These are phyloP conservation scores for Botrytis hyacinthi DNA, from an alignment of 2,329 filamentous ascomycete genomes.

Conservation along the genomic window DNA sequence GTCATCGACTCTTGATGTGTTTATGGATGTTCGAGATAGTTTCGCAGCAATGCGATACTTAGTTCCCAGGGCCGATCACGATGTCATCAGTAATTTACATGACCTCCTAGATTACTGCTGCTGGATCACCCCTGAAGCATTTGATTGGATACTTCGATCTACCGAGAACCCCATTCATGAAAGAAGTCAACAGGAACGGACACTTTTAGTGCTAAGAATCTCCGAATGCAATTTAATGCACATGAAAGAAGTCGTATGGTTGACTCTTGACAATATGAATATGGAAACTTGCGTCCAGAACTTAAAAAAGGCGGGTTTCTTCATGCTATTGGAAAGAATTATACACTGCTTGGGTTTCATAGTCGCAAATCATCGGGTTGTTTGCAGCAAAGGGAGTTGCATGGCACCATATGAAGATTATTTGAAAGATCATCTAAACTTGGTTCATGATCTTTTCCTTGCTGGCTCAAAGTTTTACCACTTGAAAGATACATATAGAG, in stretches of 20 bases:
- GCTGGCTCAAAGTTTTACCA: neutral
- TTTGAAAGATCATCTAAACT: neutral
- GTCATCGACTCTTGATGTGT: no score
- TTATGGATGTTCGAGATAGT: no score
- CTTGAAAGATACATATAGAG: neutral
- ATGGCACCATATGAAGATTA: neutral
- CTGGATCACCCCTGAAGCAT: rapidly evolving
- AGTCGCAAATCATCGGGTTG: rapidly evolving
- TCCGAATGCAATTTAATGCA: rapidly evolving
- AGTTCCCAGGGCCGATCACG: neutral
- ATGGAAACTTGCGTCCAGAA: neutral
- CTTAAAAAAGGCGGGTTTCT: neutral
- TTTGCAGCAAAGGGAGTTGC: rapidly evolving
- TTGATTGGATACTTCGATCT: neutral
- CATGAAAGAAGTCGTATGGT: neutral
- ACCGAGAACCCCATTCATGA: neutral
- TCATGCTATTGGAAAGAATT: rapidly evolving
- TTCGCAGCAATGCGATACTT: no score
- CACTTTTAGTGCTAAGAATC: neutral
- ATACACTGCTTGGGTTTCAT: neutral
- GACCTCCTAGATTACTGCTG: rapidly evolving
- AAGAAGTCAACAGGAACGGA: neutral
- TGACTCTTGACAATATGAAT: neutral
- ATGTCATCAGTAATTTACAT: neutral
- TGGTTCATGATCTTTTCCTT: neutral